Evolutionary conservation across 2,329 filamentous ascomycete genomes (phyloP).

Genomic region (Pyrenochaeta sp.): DNA sequence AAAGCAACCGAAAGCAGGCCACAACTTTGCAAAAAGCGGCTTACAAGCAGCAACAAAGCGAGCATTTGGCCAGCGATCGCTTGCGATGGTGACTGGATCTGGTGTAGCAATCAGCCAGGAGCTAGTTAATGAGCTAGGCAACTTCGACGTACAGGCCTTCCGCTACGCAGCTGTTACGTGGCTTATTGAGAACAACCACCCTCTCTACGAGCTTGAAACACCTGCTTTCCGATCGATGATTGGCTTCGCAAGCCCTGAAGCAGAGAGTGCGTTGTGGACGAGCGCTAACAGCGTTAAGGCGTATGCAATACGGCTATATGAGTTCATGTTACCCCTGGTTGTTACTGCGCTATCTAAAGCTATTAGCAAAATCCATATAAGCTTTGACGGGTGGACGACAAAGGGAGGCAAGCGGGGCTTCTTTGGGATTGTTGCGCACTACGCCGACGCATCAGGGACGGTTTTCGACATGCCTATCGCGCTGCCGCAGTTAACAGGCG

Average conservation of each 20-base stretch:
- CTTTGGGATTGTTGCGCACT: constrained; percentile 6
- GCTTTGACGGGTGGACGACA: constrained; percentile 9
- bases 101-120: not conserved
- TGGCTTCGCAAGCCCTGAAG: constrained; percentile 1
- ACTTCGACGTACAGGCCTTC: constrained; percentile 10
- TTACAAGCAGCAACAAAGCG: not conserved
- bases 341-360: not conserved
- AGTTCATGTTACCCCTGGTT: constrained; percentile 1
- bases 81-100: too few species aligned
- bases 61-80: not conserved
- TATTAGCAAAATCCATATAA: constrained; percentile 9
- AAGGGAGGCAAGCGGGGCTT: constrained; percentile 8
- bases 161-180: constrained; percentile 1
- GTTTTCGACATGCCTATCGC: not conserved
- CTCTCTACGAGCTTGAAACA: constrained; percentile 4
- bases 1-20: not conserved
- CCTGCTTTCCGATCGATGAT: constrained; percentile 5
- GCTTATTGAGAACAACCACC: constrained; percentile 14
- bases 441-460: not conserved
- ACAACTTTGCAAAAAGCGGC: not conserved
- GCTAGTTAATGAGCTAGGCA: constrained; percentile 2
- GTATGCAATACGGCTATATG: not conserved
- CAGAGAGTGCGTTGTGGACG: constrained; percentile 5
- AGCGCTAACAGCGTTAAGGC: too few species aligned
- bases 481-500: not conserved